Conservation (phyloP, 768 basidiomycete genomes). For the Leccinum boreale region DNA sequence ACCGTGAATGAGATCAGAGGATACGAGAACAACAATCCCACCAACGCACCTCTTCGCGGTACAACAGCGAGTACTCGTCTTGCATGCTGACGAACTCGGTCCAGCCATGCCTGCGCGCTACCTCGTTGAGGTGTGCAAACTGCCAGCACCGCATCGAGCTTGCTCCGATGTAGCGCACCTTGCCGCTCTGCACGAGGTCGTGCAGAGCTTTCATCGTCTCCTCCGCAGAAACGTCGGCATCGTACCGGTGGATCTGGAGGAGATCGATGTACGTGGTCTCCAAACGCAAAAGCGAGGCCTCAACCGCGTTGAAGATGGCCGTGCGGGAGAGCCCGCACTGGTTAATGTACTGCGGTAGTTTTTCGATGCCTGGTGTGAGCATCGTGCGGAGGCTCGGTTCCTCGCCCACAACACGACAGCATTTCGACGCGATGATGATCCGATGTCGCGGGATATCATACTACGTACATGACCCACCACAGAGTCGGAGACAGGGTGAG, state of each 20-base stretch:
- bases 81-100: conserved; percentile 58
- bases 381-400: background rate
- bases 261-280: conserved; percentile 39
- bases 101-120: conserved; percentile 44
- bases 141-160: conserved; percentile 46
- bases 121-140: conserved; percentile 40
- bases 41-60: conserved; percentile 41
- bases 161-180: conserved; percentile 50
- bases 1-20: no score
- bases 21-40: conserved; percentile 12
- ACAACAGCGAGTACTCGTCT: conserved; percentile 49
- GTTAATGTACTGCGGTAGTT: conserved; percentile 25
- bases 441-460: conserved; percentile 32
- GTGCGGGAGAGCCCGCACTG: conserved; percentile 33
- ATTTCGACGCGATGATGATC: conserved; percentile 33
- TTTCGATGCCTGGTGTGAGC: background rate
- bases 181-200: conserved; percentile 47
- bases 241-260: conserved; percentile 46
- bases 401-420: conserved; percentile 12
- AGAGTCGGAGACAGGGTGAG: background rate
- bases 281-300: conserved; percentile 37
- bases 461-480: conserved; percentile 9
- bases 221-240: conserved; percentile 33
- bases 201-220: conserved; percentile 52
- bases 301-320: conserved; percentile 37